A percentile compares a stretch with the other conserved stretches of the same genome.
phyloP scores from a whole-genome alignment of 2,329 filamentous ascomycete species.

The Fusarium fracticaudum region DNA sequence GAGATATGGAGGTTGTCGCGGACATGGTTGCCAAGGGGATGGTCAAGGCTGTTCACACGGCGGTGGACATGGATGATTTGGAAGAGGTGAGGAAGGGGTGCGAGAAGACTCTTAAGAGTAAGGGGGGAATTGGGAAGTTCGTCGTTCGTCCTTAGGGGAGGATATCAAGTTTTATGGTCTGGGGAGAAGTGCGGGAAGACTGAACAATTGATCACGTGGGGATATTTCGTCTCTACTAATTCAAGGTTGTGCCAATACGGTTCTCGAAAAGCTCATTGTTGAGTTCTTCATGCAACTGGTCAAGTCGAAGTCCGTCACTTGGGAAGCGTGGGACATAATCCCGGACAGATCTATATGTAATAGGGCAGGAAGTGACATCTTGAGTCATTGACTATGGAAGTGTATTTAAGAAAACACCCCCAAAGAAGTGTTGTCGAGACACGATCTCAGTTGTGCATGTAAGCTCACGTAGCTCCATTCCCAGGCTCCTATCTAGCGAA shows the following conservation, averaged over 20 bases:
- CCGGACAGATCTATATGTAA: neutral
- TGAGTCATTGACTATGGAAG: neutral
- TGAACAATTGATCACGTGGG: neutral
- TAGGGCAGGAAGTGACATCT: neutral
- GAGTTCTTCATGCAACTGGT: neutral
- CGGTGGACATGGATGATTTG: slow-evolving; percentile 55
- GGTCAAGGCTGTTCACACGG: slow-evolving; percentile 54
- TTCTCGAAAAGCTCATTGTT: neutral
- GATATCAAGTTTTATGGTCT: no score
- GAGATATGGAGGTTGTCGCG: slow-evolving; percentile 55
- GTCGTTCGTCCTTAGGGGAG: slow-evolving; percentile 35
- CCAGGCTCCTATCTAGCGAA: neutral
- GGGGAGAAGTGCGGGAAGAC: neutral
- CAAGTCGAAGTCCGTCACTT: neutral
- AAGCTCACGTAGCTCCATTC: neutral
- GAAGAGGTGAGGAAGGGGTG: slow-evolving; percentile 54
- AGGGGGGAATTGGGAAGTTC: slow-evolving; percentile 44
- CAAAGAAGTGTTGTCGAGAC: neutral
- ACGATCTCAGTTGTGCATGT: neutral
- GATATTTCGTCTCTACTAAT: neutral
- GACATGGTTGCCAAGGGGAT: slow-evolving; percentile 54
- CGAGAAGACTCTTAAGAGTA: slow-evolving; percentile 46
- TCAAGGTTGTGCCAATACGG: neutral
- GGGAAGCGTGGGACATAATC: neutral
- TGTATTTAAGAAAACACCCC: fast-evolving